Percentiles rank a stretch among this genome's conserved stretches.
phyloP scores from a whole-genome alignment of 768 basidiomycete species.

The Collybiopsis confluens region DNA sequence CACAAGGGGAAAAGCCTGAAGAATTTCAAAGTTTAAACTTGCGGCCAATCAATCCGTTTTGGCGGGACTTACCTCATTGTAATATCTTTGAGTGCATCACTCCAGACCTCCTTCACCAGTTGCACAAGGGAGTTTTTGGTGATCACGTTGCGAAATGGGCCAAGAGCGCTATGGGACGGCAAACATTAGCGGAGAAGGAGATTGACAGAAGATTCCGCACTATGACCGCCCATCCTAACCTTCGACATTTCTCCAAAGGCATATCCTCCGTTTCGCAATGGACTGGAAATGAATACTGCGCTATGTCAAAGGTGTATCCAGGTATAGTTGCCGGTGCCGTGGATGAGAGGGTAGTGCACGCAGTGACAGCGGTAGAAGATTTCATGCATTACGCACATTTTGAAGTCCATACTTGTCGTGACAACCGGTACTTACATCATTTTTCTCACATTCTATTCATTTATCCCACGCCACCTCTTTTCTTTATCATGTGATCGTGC shows the following conservation, averaged over 20 bases:
- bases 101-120: constrained; percentile 36
- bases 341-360: constrained; percentile 9
- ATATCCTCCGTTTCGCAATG: constrained; percentile 28
- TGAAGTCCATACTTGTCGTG: too few species aligned
- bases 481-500: too few species aligned
- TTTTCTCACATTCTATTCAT: too few species aligned
- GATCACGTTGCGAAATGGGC: constrained; percentile 31
- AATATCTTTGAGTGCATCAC: constrained; percentile 29
- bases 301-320: constrained; percentile 17
- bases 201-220: constrained; percentile 25
- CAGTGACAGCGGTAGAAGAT: constrained; percentile 18
- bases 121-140: constrained; percentile 37
- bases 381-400: constrained; percentile 22
- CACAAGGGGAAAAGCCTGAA: constrained; percentile 4
- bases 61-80: constrained; percentile 30
- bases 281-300: constrained; percentile 29
- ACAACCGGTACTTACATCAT: too few species aligned
- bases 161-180: constrained; percentile 14
- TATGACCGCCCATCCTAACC: constrained; percentile 18
- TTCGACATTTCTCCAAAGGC: constrained; percentile 29
- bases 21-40: constrained; percentile 14
- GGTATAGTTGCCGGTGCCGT: constrained; percentile 17
- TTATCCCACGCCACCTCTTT: too few species aligned
- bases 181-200: constrained; percentile 14
- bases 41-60: constrained; percentile 29